These are phyloP conservation scores for Pyrus communis DNA, from an alignment of 306 rosid genomes.

Conservation along the genomic window DNA sequence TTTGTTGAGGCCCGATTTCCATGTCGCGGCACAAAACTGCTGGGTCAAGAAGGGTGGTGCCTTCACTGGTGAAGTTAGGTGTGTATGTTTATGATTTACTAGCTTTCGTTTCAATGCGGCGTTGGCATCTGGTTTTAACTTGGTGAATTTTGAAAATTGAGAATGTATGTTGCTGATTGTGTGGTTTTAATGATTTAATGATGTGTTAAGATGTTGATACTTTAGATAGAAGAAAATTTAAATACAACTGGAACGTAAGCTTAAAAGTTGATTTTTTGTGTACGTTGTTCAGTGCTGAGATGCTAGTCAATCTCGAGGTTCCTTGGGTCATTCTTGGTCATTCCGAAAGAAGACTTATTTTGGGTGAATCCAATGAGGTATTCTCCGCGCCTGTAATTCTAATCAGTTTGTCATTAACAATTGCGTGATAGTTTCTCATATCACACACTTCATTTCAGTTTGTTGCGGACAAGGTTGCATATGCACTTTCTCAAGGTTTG, in stretches of 20 bases:
- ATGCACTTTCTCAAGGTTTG: constrained; percentile 68
- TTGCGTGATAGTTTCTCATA: neutral
- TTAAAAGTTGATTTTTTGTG: neutral
- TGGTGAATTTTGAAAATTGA: neutral
- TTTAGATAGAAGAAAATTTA: neutral
- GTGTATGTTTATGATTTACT: constrained; percentile 1
- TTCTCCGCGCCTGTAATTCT: neutral
- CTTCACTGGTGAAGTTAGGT: constrained; percentile 83
- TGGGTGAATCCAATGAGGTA: constrained; percentile 74
- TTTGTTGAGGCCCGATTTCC: constrained; percentile 59
- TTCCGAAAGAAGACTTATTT: constrained; percentile 65
- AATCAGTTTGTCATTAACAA: neutral
- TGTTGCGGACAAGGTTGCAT: constrained; percentile 78
- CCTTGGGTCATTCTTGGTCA: constrained; percentile 86
- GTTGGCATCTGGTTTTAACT: neutral
- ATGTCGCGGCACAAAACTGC: constrained; percentile 72
- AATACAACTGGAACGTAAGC: too few species aligned
- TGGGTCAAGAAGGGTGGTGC: constrained; percentile 95
- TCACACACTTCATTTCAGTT: constrained; percentile 32
- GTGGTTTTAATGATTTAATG: neutral
- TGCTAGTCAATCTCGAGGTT: constrained; percentile 63
- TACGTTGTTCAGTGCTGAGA: constrained; percentile 49
- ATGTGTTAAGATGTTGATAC: neutral
- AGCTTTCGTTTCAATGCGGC: neutral
- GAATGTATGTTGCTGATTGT: neutral